Evolutionary conservation across 148 eudicot genomes (phyloP).

Genomic region (Mesembryanthemum crystallinum): DNA sequence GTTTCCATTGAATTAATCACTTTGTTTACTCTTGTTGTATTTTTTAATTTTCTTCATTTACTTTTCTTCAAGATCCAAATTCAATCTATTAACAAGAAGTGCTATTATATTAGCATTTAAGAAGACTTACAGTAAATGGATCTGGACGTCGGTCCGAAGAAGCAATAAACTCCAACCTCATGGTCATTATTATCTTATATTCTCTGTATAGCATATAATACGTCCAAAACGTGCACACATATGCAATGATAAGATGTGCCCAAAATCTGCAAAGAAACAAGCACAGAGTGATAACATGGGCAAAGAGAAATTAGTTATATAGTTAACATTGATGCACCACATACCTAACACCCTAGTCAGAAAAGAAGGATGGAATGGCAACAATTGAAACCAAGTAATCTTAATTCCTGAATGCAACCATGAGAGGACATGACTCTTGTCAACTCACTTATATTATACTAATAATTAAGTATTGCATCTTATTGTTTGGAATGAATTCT

Average conservation of each 20-base stretch:
- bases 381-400: neutral
- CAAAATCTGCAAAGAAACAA: constrained; percentile 56
- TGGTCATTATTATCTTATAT: constrained; percentile 53
- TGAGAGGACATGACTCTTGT: neutral
- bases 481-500: neutral
- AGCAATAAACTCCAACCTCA: constrained; percentile 83
- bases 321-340: neutral
- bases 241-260: constrained; percentile 78
- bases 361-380: neutral
- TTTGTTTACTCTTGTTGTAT: too few relatives aligned
- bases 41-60: too few relatives aligned
- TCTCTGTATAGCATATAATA: constrained; percentile 71
- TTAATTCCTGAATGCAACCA: neutral
- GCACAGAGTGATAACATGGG: neutral
- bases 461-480: neutral
- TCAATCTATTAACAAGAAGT: too few relatives aligned
- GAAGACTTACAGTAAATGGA: constrained; percentile 63
- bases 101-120: neutral
- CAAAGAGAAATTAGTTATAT: neutral
- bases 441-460: neutral
- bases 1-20: neutral
- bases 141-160: constrained; percentile 80
- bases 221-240: constrained; percentile 78
- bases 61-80: too few relatives aligned
- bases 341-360: neutral